Base-by-base conservation (phyloP, 2,329 filamentous ascomycete species). In the Neopestalotiopsis sp. region DNA sequence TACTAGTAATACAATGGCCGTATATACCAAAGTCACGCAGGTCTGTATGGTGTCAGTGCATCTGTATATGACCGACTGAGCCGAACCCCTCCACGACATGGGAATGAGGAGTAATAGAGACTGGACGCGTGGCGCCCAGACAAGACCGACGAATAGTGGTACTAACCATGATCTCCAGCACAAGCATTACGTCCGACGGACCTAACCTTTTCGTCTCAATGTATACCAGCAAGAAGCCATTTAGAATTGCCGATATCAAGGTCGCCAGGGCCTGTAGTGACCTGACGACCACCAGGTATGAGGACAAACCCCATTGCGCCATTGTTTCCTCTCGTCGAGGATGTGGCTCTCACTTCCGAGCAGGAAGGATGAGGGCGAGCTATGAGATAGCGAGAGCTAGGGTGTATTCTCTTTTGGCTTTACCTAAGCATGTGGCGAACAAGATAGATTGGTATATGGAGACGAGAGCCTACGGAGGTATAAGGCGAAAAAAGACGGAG, bases 131-230 rank as follows among this genome's bases (percentile, higher is more conserved):
- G n/a, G 30, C 20, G 38, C 28, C 34, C 24, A 42, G 14, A 58
- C n/a, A 61, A 4, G 20, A 14, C 30, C 30, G 45, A 34, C 32
- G 45, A 56, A n/a, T 64, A 7, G 17, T 28, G 42, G 24, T 20
- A 74, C 78, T 70, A 73, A 82, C 80, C 76, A 82, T 70, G 64
- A 79, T 68, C 72, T 81, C 79, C 28, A 81, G 68, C 10, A 76
- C 68, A 28, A 76, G 68, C 75, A 81, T 77, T 17, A 70, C 72
- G 1, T 71, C 34, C 9, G 77, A 69, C 12, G 78, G 69, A 7
- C 76, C 76, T 7, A 79, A 71, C 1, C 65, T 67, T 20, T 76
- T 76, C 34, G 66, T 45, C 30, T 76, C 71, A 30, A 81, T 76
- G 49, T 74, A 75, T 32, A 75, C 75, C 2, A 80, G 73, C 58